Conservation (phyloP, 2,329 filamentous ascomycete species). For the Nemania abortiva region DNA sequence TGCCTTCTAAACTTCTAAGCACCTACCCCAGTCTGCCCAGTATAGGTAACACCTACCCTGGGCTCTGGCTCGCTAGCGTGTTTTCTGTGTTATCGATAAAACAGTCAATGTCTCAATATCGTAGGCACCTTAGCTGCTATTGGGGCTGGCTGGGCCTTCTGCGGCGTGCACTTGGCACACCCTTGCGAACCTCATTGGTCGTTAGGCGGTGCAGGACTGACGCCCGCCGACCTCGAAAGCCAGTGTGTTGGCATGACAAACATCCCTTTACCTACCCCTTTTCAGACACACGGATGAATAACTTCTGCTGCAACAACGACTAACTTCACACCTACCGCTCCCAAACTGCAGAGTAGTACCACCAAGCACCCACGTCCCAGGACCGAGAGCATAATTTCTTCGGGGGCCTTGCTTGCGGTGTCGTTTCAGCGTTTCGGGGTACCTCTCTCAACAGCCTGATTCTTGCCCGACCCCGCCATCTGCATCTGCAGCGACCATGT, state of each 20-base stretch:
- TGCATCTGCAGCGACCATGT: slow-evolving; percentile 59
- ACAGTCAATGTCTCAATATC: neutral
- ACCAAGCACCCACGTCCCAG: slow-evolving; percentile 6
- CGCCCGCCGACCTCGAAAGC: slow-evolving; percentile 35
- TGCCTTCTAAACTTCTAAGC: no score
- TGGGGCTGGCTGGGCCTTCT: slow-evolving; percentile 6
- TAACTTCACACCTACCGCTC: slow-evolving; percentile 2
- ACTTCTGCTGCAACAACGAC: slow-evolving; percentile 26
- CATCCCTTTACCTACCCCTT: slow-evolving; percentile 40
- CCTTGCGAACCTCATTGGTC: slow-evolving; percentile 30
- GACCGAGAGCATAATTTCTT: slow-evolving; percentile 32
- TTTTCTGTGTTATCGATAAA: slow-evolving; percentile 28
- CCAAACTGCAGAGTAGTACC: slow-evolving; percentile 22
- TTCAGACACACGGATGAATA: slow-evolving; percentile 28
- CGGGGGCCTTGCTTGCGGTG: slow-evolving; percentile 21
- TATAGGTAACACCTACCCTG: neutral
- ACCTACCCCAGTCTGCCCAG: no score
- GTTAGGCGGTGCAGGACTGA: slow-evolving; percentile 2
- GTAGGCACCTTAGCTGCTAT: neutral
- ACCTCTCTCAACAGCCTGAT: slow-evolving; percentile 29
- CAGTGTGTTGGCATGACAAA: slow-evolving; percentile 39
- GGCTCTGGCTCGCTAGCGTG: slow-evolving; percentile 7
- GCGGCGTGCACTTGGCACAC: neutral
- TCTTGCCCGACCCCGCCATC: slow-evolving; percentile 42
- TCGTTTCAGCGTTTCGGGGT: slow-evolving; percentile 30